phyloP scores from a whole-genome alignment of 2,329 filamentous ascomycete genomes.

The Sporothrix phasma region DNA sequence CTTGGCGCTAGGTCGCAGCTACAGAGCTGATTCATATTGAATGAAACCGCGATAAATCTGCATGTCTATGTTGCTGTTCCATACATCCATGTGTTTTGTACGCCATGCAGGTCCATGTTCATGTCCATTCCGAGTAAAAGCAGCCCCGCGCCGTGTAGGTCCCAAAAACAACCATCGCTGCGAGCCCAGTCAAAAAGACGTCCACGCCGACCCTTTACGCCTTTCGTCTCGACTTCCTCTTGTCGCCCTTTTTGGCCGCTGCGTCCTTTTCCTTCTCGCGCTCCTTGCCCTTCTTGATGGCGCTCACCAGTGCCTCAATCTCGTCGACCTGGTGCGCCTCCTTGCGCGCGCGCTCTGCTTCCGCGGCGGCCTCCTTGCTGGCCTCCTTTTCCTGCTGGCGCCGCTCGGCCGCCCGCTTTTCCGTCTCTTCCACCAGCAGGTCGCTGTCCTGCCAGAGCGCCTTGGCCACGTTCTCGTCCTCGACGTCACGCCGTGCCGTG shows the following conservation, averaged over 20 bases:
- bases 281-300: constrained; percentile 36
- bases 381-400: constrained; percentile 32
- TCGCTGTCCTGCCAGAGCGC: constrained; percentile 86
- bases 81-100: background rate
- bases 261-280: constrained; percentile 18
- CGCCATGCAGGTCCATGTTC: background rate
- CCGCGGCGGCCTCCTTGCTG: constrained; percentile 15
- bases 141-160: background rate
- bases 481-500: constrained; percentile 61
- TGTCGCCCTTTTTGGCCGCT: constrained; percentile 15
- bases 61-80: background rate
- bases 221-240: constrained; percentile 16
- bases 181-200: background rate
- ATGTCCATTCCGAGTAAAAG: background rate
- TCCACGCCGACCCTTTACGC: background rate
- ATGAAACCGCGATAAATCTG: too few relatives aligned
- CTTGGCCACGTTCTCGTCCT: constrained; percentile 71
- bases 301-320: constrained; percentile 31
- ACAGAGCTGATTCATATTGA: background rate
- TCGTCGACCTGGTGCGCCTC: constrained; percentile 27
- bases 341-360: constrained; percentile 27
- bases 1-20: background rate
- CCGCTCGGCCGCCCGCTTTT: constrained; percentile 64
- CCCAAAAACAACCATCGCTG: background rate
- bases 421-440: constrained; percentile 66